Conservation (phyloP, 306 rosid species). For the Glycine soja region DNA sequence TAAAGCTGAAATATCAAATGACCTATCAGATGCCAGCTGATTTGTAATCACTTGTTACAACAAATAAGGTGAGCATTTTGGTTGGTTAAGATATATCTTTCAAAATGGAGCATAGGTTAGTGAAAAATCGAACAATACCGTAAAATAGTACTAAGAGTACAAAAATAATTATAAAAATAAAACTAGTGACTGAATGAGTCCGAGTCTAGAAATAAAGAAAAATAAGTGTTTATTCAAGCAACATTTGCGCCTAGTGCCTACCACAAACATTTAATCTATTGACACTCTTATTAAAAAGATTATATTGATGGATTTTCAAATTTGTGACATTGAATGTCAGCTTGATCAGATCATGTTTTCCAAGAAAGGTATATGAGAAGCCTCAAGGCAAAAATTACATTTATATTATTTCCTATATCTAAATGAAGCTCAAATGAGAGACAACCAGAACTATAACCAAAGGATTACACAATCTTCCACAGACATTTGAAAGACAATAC, state of each 20-base stretch:
- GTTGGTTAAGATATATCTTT: slow-evolving; percentile 17
- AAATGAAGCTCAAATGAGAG: slow-evolving; percentile 45
- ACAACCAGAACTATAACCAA: slow-evolving; percentile 23
- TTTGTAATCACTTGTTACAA: background rate
- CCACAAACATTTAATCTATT: background rate
- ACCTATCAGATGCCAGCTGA: slow-evolving; percentile 49
- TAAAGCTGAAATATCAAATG: slow-evolving; percentile 30
- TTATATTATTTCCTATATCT: background rate
- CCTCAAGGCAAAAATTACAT: slow-evolving; percentile 51
- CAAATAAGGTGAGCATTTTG: background rate
- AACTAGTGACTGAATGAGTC: background rate
- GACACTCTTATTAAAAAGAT: background rate
- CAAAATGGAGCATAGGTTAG: background rate
- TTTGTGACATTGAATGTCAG: slow-evolving; percentile 31
- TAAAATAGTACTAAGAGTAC: background rate
- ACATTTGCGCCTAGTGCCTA: background rate
- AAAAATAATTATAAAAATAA: background rate
- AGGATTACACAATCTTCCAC: slow-evolving; percentile 50
- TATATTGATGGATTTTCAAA: slow-evolving; percentile 31
- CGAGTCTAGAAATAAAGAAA: background rate
- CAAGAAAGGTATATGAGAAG: slow-evolving; percentile 41
- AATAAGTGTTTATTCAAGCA: background rate
- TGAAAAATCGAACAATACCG: background rate
- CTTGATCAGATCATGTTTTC: slow-evolving; percentile 40
- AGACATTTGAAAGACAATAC: slow-evolving; percentile 35